These are phyloP conservation scores for Trichocladium antarcticum DNA, from an alignment of 495 filamentous ascomycete species.

Conservation along the genomic window DNA sequence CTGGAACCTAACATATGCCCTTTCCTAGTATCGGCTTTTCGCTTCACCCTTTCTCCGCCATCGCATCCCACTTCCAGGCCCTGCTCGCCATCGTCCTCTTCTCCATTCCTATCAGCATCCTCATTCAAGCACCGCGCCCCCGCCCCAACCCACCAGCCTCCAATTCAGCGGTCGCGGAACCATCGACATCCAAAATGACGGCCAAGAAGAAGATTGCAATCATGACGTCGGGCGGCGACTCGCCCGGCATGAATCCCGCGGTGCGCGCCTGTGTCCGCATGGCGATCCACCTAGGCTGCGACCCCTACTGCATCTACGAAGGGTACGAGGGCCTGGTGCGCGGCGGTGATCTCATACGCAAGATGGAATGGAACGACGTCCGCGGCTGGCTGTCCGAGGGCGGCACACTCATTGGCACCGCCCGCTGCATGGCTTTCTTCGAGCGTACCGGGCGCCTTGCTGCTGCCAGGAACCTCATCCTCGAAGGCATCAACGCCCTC, in stretches of 20 bases:
- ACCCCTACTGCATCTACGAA: slow-evolving; percentile 83
- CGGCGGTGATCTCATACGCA: slow-evolving; percentile 74
- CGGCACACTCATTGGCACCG: slow-evolving; percentile 93
- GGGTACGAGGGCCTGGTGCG: slow-evolving; percentile 93
- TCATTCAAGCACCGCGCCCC: slow-evolving; percentile 7
- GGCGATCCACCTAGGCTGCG: slow-evolving; percentile 76
- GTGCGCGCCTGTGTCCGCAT: slow-evolving; percentile 91
- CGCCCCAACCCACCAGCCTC: not conserved
- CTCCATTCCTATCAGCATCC: slow-evolving; percentile 15
- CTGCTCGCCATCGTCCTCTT: slow-evolving; percentile 17
- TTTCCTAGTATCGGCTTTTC: slow-evolving; percentile 9
- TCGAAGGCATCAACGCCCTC: slow-evolving; percentile 87
- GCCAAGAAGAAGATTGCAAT: slow-evolving; percentile 75
- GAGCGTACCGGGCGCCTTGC: slow-evolving; percentile 70
- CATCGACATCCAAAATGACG: slow-evolving; percentile 22
- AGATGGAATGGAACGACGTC: slow-evolving; percentile 89
- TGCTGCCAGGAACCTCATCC: slow-evolving; percentile 86
- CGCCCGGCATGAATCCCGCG: slow-evolving; percentile 94
- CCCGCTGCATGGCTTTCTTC: slow-evolving; percentile 78
- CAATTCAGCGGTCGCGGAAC: not conserved
- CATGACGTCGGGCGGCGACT: slow-evolving; percentile 95
- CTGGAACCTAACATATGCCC: slow-evolving; percentile 21
- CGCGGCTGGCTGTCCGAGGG: slow-evolving; percentile 90
- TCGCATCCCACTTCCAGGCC: slow-evolving; percentile 19
- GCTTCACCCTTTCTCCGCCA: slow-evolving; percentile 16